Percentiles rank a stretch among this genome's conserved stretches.
Evolutionary conservation across 192 early-diverging fungal species (phyloP).

Genomic region (Coemansia umbellata): DNA sequence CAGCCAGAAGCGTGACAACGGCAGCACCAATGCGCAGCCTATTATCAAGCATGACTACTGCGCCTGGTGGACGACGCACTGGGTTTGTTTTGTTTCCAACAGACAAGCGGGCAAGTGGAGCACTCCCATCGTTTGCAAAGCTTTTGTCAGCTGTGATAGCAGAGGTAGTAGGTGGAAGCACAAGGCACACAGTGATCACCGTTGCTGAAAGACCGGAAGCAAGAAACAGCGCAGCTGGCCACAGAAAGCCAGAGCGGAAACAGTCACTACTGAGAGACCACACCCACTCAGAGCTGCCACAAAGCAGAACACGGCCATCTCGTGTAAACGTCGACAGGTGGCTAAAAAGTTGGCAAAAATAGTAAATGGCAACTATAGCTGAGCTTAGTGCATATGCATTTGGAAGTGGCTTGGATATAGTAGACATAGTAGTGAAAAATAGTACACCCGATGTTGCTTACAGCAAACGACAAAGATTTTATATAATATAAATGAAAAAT

Average conservation of each 20-base stretch:
- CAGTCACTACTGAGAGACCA: slow-evolving; percentile 6
- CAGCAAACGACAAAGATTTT: no score
- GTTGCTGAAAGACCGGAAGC: background rate
- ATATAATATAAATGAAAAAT: no score
- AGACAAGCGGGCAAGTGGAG: background rate
- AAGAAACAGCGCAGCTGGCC: slow-evolving; percentile 1
- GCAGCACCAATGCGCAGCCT: background rate
- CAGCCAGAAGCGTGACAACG: background rate
- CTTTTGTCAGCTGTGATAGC: background rate
- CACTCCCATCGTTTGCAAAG: background rate
- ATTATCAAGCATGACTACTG: slow-evolving; percentile 3
- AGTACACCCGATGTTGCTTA: no score
- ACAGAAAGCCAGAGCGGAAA: slow-evolving; percentile 6
- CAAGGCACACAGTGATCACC: background rate
- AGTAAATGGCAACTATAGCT: background rate
- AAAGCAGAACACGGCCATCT: background rate
- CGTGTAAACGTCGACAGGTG: background rate
- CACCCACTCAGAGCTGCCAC: background rate
- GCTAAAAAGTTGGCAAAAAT: background rate
- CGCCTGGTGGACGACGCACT: background rate
- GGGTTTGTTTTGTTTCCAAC: background rate
- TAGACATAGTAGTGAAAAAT: background rate
- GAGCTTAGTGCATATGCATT: background rate
- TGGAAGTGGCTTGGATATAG: background rate
- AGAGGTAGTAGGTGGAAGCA: background rate